These are phyloP conservation scores for Pichia ethanolica DNA, from an alignment of 805 yeast species.

Conservation along the genomic window DNA sequence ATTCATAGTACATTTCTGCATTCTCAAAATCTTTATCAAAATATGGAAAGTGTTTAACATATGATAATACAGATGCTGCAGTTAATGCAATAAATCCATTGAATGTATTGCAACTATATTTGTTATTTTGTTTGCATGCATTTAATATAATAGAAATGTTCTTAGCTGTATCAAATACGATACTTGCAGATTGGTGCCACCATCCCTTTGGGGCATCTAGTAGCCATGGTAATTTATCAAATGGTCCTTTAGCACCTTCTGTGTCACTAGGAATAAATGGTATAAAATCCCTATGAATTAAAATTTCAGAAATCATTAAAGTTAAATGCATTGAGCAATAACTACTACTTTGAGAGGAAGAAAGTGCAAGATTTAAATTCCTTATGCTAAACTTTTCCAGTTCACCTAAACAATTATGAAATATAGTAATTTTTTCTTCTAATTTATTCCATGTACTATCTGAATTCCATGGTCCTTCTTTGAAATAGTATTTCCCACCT, in stretches of 20 bases:
- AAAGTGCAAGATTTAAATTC: not conserved
- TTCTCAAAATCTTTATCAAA: not conserved
- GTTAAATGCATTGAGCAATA: slow-evolving; percentile 3
- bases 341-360: not conserved
- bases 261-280: slow-evolving; percentile 3
- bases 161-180: not conserved
- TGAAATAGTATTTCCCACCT: not conserved
- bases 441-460: slow-evolving; percentile 1
- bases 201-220: not conserved
- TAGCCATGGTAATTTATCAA: slow-evolving; percentile 1
- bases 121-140: not conserved
- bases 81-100: slow-evolving; percentile 3
- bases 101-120: slow-evolving; percentile 1
- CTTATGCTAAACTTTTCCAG: not conserved
- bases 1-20: not conserved
- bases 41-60: slow-evolving; percentile 2
- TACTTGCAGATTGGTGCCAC: not conserved
- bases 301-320: not conserved
- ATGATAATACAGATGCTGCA: not conserved
- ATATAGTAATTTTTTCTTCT: not conserved
- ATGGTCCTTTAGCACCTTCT: slow-evolving; percentile 1
- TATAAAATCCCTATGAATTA: not conserved
- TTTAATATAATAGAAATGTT: not conserved
- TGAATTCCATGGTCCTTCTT: not conserved
- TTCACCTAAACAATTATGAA: not conserved